Evolutionary conservation across 257 asterid species (phyloP).

Genomic region (Solanum rostratum): DNA sequence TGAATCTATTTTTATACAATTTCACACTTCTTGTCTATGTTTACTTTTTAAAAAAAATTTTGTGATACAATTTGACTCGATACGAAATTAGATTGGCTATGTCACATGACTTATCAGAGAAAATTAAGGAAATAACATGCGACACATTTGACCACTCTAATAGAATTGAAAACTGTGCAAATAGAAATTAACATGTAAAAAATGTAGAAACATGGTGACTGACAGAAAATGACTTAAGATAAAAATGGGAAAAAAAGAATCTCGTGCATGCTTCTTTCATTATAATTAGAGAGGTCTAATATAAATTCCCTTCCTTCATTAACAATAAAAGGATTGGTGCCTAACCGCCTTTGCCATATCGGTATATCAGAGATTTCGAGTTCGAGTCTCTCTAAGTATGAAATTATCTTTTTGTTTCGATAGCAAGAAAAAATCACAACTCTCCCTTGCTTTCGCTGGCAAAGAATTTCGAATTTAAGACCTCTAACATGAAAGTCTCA

Average conservation of each 20-base stretch:
- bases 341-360: background rate
- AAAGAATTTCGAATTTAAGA: too few relatives aligned
- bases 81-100: background rate
- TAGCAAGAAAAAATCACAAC: too few relatives aligned
- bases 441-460: too few relatives aligned
- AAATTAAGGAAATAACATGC: background rate
- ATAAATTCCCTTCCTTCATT: background rate
- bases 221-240: slow-evolving; percentile 7
- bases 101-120: background rate
- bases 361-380: too few relatives aligned
- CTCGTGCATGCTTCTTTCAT: background rate
- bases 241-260: slow-evolving; percentile 1
- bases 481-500: too few relatives aligned
- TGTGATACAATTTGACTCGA: too few relatives aligned
- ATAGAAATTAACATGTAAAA: background rate
- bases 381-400: too few relatives aligned
- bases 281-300: background rate
- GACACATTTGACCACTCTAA: background rate
- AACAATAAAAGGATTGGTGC: background rate
- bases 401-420: too few relatives aligned
- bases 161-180: background rate
- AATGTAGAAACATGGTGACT: background rate
- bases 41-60: too few relatives aligned
- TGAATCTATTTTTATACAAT: too few relatives aligned
- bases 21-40: too few relatives aligned